Evolutionary conservation across 2,329 filamentous ascomycete genomes (phyloP), one percentile per base, ranked within the genome.

Genomic region (Aureobasidium leucospermi): DNA sequence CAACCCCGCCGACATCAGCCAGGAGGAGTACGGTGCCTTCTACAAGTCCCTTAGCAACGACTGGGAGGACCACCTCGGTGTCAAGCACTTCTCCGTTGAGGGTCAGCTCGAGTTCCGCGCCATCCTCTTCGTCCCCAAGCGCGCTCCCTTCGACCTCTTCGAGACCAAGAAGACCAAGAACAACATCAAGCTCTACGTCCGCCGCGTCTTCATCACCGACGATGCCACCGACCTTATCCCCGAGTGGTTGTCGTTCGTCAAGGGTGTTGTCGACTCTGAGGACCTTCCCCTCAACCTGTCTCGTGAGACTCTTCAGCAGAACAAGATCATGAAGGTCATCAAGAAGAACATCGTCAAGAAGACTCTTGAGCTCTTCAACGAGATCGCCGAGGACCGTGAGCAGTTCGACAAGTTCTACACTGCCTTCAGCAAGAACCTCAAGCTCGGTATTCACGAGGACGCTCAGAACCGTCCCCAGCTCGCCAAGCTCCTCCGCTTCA

Each of bases 331-430:
- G 94, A 97, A 97, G 89, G 94, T 97, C 78, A 97, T 97, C 86
- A 96, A 95, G 87, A 99, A 99, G 91, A 99, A 99, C 88, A 96
- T 99, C 67, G 92, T 99, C 85, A 99, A 97, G 92, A 99, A 99
- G 90, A 90, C 90, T 67, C 90, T 99, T 67, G 94, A 99, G 85
- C 90, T 99, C 77, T 99, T 99, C 88, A 85, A 86, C 72, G 94
- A 99, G 84, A 99, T 99, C 66, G 87, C 94, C 62, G 94, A 99
- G 85, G 94, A 99, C 81, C 96, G 96, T 81, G 94, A 99, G 86
- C 90, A 96, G 79, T 99, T 99, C 77, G 94, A 99, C 87, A 99
- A 99, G 87, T 99, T 99, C 88, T 99, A 99, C 87, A 82, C 82
- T 73, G 94, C 94, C 71, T 99, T 99, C 85, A 89, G 87, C 86